These are phyloP conservation scores for Sambucus nigra DNA, from an alignment of 129 eudicot species.

Conservation along the genomic window DNA sequence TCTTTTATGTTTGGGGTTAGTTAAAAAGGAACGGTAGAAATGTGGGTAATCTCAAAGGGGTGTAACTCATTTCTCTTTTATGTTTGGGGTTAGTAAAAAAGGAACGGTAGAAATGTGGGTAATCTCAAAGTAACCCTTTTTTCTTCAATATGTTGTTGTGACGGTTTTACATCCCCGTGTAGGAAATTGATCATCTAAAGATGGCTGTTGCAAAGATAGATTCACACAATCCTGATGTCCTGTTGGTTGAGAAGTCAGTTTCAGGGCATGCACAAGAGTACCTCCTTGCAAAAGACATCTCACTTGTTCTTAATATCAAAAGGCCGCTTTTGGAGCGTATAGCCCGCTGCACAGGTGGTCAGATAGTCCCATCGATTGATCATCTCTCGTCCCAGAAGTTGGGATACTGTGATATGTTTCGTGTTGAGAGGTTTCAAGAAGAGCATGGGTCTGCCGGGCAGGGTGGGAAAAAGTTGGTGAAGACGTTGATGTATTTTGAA, in stretches of 20 bases:
- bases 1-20: no score
- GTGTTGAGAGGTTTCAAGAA: slow-evolving; percentile 65
- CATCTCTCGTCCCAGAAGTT: slow-evolving; percentile 75
- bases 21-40: no score
- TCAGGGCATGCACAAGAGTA: slow-evolving; percentile 88
- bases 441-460: slow-evolving; percentile 90
- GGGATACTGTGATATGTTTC: slow-evolving; percentile 79
- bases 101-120: no score
- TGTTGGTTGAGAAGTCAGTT: slow-evolving; percentile 96
- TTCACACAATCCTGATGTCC: slow-evolving; percentile 80
- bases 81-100: no score
- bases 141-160: slow-evolving; percentile 1
- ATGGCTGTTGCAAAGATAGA: slow-evolving; percentile 98
- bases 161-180: slow-evolving; percentile 8
- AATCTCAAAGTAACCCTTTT: no score
- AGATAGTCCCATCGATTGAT: slow-evolving; percentile 90
- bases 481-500: slow-evolving; percentile 94
- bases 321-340: slow-evolving; percentile 91
- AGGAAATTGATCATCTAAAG: slow-evolving; percentile 98
- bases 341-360: slow-evolving; percentile 95
- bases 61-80: no score
- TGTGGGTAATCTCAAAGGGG: no score
- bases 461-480: slow-evolving; percentile 71
- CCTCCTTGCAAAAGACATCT: slow-evolving; percentile 82
- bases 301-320: slow-evolving; percentile 86